A percentile compares a stretch with the other conserved stretches of the same genome.
Conservation (phyloP, 257 asterid genomes). For the Avicennia marina region DNA sequence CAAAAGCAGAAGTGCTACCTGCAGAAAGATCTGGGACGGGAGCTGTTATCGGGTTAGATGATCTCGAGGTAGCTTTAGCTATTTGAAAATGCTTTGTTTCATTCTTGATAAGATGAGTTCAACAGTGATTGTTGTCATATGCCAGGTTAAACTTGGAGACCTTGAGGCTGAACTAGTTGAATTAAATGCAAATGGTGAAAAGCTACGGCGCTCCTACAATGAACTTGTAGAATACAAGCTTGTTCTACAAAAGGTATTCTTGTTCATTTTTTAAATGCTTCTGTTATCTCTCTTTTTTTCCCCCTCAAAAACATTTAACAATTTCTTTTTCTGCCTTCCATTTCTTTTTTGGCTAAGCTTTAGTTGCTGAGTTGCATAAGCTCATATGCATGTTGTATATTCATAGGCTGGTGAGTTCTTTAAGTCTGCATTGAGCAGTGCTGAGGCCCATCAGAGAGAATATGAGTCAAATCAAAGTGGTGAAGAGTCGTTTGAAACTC, state of each 20-base stretch:
- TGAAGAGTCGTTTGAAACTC: constrained; percentile 89
- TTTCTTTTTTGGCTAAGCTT: neutral
- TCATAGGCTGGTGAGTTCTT: constrained; percentile 87
- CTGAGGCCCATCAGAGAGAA: constrained; percentile 77
- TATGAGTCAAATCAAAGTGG: constrained; percentile 59
- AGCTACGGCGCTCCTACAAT: constrained; percentile 75
- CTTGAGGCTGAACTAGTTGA: constrained; percentile 83
- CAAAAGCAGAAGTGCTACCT: constrained; percentile 73
- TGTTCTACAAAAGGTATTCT: constrained; percentile 69
- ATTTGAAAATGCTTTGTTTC: constrained; percentile 2
- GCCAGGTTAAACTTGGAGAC: constrained; percentile 53
- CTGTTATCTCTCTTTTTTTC: neutral
- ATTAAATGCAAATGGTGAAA: constrained; percentile 74
- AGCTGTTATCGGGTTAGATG: constrained; percentile 58
- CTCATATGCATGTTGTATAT: constrained; percentile 14
- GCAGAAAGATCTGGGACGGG: constrained; percentile 35
- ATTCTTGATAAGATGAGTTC: neutral
- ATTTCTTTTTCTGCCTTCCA: neutral
- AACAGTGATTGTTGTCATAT: constrained; percentile 15
- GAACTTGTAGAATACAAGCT: constrained; percentile 82
- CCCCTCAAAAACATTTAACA: neutral
- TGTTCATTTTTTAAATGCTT: neutral
- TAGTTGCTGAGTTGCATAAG: neutral
- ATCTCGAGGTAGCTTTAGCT: constrained; percentile 66
- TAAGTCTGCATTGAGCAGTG: constrained; percentile 73